A percentile compares a stretch with the other conserved stretches of the same genome.
phyloP scores from a whole-genome alignment of 768 basidiomycete genomes.

The Mycena epipterygia region DNA sequence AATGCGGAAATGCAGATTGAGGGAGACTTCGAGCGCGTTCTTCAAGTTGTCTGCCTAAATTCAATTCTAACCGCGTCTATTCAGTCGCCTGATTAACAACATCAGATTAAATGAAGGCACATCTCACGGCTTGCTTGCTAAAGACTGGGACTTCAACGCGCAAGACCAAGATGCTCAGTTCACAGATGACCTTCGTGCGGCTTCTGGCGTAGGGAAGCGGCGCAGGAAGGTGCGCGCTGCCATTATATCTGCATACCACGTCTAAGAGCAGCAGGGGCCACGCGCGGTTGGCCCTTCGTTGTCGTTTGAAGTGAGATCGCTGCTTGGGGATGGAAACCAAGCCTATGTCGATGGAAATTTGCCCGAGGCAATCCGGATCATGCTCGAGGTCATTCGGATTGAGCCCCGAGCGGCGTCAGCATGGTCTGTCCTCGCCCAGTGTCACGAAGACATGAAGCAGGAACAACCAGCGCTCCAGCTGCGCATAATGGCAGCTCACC shows the following conservation, averaged over 20 bases:
- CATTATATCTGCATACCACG: background rate
- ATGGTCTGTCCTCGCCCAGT: slow-evolving; percentile 91
- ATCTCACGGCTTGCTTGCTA: slow-evolving; percentile 63
- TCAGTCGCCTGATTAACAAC: slow-evolving; percentile 76
- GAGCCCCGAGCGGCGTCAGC: slow-evolving; percentile 88
- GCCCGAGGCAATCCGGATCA: slow-evolving; percentile 78
- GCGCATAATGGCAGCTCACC: slow-evolving; percentile 91
- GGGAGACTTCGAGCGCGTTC: slow-evolving; percentile 70
- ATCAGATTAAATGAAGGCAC: slow-evolving; percentile 69
- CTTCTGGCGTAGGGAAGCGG: slow-evolving; percentile 78
- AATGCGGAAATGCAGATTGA: slow-evolving; percentile 66
- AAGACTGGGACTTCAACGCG: slow-evolving; percentile 82
- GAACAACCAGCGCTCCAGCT: slow-evolving; percentile 82
- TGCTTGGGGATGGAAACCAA: slow-evolving; percentile 91
- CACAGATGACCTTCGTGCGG: slow-evolving; percentile 79
- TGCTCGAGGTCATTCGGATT: slow-evolving; percentile 94
- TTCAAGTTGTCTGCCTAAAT: background rate
- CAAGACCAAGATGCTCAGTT: slow-evolving; percentile 76
- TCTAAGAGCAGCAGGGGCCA: slow-evolving; percentile 52
- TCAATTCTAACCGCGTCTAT: slow-evolving; percentile 3
- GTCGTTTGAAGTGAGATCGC: slow-evolving; percentile 78
- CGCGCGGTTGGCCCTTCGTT: slow-evolving; percentile 65
- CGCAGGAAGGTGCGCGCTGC: slow-evolving; percentile 58
- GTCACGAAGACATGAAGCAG: slow-evolving; percentile 82
- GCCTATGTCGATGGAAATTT: slow-evolving; percentile 83